Base-by-base conservation (phyloP, 768 basidiomycete species). In the Leccinum disarticulatum region DNA sequence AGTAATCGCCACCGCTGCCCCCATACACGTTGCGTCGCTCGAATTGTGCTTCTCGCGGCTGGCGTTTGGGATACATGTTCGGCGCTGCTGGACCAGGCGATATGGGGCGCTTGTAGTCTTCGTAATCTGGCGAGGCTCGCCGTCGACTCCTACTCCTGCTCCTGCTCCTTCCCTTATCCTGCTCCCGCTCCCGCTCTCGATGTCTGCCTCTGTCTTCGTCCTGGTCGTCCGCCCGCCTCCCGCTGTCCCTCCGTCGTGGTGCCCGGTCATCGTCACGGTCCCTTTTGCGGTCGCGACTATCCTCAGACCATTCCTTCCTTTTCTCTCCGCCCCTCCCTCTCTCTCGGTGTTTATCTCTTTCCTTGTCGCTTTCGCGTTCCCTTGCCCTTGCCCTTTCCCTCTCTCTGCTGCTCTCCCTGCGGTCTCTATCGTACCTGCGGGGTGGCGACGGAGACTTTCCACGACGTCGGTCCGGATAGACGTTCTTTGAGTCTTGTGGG, bases 71-170 rank as follows among this genome's bases (percentile, higher is more conserved):
- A 64, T 87, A 87, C 85, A 87, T 85, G 68, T 79, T 83, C 72
- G 77, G 61, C 77, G 77, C 59, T 19, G n/a, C 51, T 1, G 81
- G 38, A 69, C 75, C 25, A 13, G 77, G 79, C 4, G 81, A 79
- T 8, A 69, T 58, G 25, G 78, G 73, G 4, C 81, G 77, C 55
- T 68, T 74, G 67, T 88, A 88, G 63, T 87, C 85, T 4, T 77
- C 79, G 52, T 89, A 89, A 50, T 79, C 76, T 1, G 87, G 87
- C 25, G 87, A 89, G 17, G 74, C 77, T 67, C 82, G 76, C 51
- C 77, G 70, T 54, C 70, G 62, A 33, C 64, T 64, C 53, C 46
- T 35, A 28, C 54, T 43, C 25, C 52, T 68, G 38, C 51, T 62
- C 55, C 33, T 60, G 50, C 66, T 63, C 31, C 53, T 52, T 58